Evolutionary conservation across 2,329 filamentous ascomycete genomes (phyloP).

Genomic region (Bisporella sp.): DNA sequence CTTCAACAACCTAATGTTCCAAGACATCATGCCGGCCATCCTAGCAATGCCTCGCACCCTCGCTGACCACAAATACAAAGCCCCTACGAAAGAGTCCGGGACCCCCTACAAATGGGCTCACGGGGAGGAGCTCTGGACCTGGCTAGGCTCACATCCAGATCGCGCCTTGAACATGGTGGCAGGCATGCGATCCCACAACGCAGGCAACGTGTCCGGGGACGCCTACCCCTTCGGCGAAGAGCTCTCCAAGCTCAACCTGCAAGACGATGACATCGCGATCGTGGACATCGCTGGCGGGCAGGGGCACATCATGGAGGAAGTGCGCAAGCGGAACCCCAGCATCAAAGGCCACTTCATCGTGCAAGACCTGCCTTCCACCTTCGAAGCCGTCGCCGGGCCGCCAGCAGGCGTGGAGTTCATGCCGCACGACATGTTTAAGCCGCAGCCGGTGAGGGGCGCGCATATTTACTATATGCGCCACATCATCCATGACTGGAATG

Average conservation of each 20-base stretch:
- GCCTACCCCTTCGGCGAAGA: background rate
- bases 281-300: conserved; percentile 20
- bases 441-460: conserved; percentile 16
- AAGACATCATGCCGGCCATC: conserved; percentile 15
- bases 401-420: conserved; percentile 23
- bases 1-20: conserved; percentile 17
- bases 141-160: conserved; percentile 16
- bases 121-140: conserved; percentile 19
- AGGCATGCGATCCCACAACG: conserved; percentile 15
- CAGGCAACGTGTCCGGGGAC: background rate
- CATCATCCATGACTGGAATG: conserved; percentile 19
- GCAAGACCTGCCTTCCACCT: conserved; percentile 17
- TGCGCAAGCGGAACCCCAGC: conserved; percentile 12
- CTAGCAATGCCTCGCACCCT: conserved; percentile 18
- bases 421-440: conserved; percentile 24
- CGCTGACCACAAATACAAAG: conserved; percentile 14
- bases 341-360: conserved; percentile 18
- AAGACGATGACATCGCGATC: conserved; percentile 11
- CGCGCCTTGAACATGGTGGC: conserved; percentile 18
- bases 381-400: conserved; percentile 10
- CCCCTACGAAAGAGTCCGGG: conserved; percentile 16
- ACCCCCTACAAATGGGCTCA: conserved; percentile 18
- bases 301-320: conserved; percentile 15
- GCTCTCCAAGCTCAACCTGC: background rate
- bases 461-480: conserved; percentile 16